These are phyloP conservation scores for Xylariaceae sp. DNA, from an alignment of 2,329 filamentous ascomycete genomes.

Conservation along the genomic window DNA sequence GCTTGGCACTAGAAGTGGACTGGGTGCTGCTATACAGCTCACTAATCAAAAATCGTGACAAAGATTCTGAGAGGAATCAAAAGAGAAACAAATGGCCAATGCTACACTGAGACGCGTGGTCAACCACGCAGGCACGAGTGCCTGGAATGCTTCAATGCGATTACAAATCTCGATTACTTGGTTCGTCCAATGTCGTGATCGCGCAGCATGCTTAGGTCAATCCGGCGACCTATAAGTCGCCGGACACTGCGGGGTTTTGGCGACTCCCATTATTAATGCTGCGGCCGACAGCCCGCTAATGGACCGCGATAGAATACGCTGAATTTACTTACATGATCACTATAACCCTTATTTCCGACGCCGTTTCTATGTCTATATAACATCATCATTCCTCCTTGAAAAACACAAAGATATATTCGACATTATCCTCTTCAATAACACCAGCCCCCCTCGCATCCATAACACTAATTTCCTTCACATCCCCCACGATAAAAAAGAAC, in stretches of 20 bases:
- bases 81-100: neutral
- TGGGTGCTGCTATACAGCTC: slow-evolving; percentile 3
- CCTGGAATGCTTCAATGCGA: neutral
- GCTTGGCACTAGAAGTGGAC: too few species aligned
- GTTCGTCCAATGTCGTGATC: slow-evolving; percentile 24
- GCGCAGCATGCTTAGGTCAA: slow-evolving; percentile 23
- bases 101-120: too few species aligned
- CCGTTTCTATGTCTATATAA: neutral
- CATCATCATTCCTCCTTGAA: too few species aligned
- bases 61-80: too few species aligned
- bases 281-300: slow-evolving; percentile 3
- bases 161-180: slow-evolving; percentile 16
- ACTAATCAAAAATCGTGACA: slow-evolving; percentile 15
- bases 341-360: slow-evolving; percentile 11
- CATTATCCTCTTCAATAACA: too few species aligned
- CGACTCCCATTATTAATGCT: slow-evolving; percentile 25
- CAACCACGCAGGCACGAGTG: too few species aligned
- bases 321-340: slow-evolving; percentile 7
- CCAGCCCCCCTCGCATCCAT: neutral
- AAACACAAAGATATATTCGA: too few species aligned
- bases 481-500: neutral
- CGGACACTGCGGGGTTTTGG: slow-evolving; percentile 22
- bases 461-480: too few species aligned
- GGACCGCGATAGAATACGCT: neutral
- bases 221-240: slow-evolving; percentile 15